phyloP scores from a whole-genome alignment of 2,329 filamentous ascomycete genomes.

The Parastagonospora avenae region DNA sequence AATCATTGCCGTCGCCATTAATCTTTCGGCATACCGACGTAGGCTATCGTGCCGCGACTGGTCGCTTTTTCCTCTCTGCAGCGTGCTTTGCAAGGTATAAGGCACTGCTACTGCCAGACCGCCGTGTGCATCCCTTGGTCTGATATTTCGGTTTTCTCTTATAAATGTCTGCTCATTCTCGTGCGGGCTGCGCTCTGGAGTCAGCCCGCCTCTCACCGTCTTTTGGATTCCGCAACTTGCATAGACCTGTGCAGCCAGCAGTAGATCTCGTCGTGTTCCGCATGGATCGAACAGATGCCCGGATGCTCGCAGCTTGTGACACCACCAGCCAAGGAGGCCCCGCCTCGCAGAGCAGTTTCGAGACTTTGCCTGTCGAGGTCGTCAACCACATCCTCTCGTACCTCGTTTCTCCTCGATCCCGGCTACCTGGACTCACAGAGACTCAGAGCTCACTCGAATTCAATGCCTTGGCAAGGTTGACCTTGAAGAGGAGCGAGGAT shows the following conservation, averaged over 20 bases:
- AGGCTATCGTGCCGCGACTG: not conserved
- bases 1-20: not conserved
- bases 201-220: constrained; percentile 3
- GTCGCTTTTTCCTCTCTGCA: not conserved
- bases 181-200: not conserved
- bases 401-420: constrained; percentile 34
- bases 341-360: constrained; percentile 19
- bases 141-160: not conserved
- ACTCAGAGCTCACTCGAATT: constrained; percentile 29
- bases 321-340: not conserved
- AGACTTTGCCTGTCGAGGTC: constrained; percentile 35
- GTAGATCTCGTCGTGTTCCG: constrained; percentile 3
- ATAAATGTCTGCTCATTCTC: constrained; percentile 1
- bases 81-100: constrained; percentile 1
- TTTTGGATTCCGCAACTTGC: not conserved
- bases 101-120: not conserved
- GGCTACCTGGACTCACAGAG: constrained; percentile 37
- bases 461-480: constrained; percentile 16
- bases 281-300: not conserved
- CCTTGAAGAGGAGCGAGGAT: constrained; percentile 27
- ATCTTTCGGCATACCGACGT: not conserved
- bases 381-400: constrained; percentile 34
- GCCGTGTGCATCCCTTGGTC: not conserved
- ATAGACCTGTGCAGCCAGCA: constrained; percentile 7
- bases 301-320: not conserved